phyloP scores from a whole-genome alignment of 1,139 yeast genomes.

The Yamadazyma dendronema region DNA sequence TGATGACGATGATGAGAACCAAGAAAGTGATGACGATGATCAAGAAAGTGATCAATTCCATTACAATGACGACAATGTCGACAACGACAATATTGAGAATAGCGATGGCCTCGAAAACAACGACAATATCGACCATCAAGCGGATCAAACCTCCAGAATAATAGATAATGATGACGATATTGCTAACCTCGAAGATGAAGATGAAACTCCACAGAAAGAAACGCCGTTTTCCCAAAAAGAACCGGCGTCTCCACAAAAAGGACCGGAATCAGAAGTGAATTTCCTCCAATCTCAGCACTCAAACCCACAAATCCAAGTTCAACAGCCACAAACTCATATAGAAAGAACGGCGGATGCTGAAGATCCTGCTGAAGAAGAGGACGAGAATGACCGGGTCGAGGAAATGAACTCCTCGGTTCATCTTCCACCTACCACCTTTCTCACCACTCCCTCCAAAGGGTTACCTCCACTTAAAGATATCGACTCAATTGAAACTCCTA shows the following conservation, averaged over 20 bases:
- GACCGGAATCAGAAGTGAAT: no score
- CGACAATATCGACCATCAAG: neutral
- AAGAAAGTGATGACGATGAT: neutral
- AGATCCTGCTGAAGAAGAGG: conserved; percentile 5
- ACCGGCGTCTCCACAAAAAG: no score
- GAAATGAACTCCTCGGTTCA: conserved; percentile 7
- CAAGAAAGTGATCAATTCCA: neutral
- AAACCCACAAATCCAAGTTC: neutral
- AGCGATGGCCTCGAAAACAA: neutral
- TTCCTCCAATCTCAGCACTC: no score
- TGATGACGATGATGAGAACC: neutral
- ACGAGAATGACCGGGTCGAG: conserved; percentile 5
- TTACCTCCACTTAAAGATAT: conserved; percentile 47
- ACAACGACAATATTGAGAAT: neutral
- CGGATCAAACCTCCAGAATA: neutral
- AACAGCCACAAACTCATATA: neutral
- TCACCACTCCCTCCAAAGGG: conserved; percentile 44
- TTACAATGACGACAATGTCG: neutral
- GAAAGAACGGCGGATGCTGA: neutral
- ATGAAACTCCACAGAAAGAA: no score
- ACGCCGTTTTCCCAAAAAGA: no score
- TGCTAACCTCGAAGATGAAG: conserved; percentile 10
- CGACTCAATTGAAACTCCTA: conserved; percentile 43
- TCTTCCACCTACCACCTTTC: conserved; percentile 15
- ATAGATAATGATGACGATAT: conserved; percentile 11